Conservation (phyloP, 2,329 filamentous ascomycete species). For the Phyllosticta citriasiana region DNA sequence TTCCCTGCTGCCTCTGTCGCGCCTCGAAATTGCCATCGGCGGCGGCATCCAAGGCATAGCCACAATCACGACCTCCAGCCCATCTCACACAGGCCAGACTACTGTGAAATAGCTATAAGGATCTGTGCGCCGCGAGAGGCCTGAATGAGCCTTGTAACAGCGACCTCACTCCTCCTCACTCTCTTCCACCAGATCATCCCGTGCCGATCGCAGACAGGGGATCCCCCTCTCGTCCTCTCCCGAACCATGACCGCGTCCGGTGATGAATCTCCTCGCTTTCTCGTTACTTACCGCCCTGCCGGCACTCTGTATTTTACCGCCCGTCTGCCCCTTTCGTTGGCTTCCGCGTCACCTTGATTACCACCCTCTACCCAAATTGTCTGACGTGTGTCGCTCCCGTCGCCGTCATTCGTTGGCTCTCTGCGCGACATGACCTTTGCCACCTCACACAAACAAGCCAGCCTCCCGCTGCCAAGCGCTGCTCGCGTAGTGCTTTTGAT, state of each 20-base stretch:
- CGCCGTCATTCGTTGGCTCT: background rate
- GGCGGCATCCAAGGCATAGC: constrained; percentile 1
- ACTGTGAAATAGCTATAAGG: too few species aligned
- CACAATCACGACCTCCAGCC: background rate
- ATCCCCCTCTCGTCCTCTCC: background rate
- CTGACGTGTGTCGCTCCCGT: background rate
- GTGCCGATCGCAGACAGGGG: constrained; percentile 5
- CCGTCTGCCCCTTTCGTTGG: background rate
- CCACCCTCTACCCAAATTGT: background rate
- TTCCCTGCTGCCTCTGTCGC: background rate
- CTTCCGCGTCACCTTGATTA: background rate
- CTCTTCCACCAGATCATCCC: constrained; percentile 6
- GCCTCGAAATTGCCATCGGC: constrained; percentile 6
- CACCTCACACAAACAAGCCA: background rate
- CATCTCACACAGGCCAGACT: background rate
- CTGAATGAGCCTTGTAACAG: background rate
- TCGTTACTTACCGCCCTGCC: too few species aligned
- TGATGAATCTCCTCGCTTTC: background rate
- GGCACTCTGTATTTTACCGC: background rate
- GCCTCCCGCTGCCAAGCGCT: background rate
- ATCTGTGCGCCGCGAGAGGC: too few species aligned
- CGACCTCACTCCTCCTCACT: background rate
- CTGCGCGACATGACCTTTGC: background rate
- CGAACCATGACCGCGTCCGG: background rate
- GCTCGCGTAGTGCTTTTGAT: background rate